Conservation (phyloP, 352 stramenopile species). For the Phytopythium aichiense region DNA sequence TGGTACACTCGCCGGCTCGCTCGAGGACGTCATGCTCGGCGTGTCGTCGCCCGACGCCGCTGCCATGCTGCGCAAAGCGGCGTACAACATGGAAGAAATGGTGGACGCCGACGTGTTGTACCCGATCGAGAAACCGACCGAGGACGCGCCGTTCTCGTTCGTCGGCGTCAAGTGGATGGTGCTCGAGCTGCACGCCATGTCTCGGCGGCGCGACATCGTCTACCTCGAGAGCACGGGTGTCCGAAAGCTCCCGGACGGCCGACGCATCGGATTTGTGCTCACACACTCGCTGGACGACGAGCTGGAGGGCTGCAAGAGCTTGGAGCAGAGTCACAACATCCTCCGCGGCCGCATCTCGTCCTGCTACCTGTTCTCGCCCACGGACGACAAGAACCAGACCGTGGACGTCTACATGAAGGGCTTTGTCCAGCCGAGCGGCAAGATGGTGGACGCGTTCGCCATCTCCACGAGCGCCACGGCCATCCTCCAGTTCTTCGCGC, state of each 20-base stretch:
- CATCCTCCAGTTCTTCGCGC: conserved; percentile 26
- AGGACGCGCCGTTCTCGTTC: conserved; percentile 43
- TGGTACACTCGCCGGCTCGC: conserved; percentile 29
- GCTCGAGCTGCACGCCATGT: conserved; percentile 13
- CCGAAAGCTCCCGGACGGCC: conserved; percentile 13
- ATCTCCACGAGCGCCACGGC: conserved; percentile 15
- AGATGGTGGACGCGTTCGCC: conserved; percentile 24
- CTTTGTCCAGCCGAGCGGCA: conserved; percentile 23
- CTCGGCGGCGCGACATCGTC: conserved; percentile 33
- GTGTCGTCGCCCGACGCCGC: conserved; percentile 28
- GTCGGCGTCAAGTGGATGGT: conserved; percentile 43
- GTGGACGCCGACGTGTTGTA: conserved; percentile 37
- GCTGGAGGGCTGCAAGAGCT: neutral
- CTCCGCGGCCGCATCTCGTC: conserved; percentile 21
- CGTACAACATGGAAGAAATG: conserved; percentile 34
- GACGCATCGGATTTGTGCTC: conserved; percentile 26
- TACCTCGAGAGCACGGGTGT: conserved; percentile 31
- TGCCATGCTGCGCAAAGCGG: conserved; percentile 24
- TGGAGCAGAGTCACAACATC: conserved; percentile 7
- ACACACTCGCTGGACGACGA: conserved; percentile 23
- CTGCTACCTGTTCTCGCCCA: conserved; percentile 24
- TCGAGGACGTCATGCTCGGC: conserved; percentile 58
- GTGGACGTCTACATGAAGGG: conserved; percentile 41
- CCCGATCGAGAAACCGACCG: conserved; percentile 23
- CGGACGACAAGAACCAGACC: conserved; percentile 15